Evolutionary conservation across 192 early-diverging fungal species (phyloP).

Genomic region (Backusella macrospora): DNA sequence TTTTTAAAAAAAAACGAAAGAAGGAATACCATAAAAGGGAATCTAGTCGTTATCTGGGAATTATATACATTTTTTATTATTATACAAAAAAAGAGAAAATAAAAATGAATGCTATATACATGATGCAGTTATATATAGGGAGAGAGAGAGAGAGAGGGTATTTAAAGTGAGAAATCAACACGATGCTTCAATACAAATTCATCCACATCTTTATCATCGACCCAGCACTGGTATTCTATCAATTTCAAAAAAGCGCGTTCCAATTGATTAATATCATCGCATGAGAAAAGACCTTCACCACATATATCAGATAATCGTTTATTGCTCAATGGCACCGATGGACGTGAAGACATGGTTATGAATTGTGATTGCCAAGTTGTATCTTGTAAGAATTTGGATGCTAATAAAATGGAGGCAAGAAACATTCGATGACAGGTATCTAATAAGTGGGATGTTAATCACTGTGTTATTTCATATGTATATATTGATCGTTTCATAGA

Average conservation of each 20-base stretch:
- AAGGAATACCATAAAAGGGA: conserved; percentile 4
- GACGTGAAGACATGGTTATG: not conserved
- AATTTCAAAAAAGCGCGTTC: conserved; percentile 37
- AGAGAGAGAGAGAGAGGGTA: not conserved
- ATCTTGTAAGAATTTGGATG: conserved; percentile 32
- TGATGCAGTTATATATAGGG: no score
- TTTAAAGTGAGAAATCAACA: conserved; percentile 23
- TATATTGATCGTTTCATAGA: not conserved
- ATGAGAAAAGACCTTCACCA: conserved; percentile 24
- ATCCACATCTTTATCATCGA: conserved; percentile 31
- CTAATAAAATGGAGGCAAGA: conserved; percentile 28
- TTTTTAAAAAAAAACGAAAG: not conserved
- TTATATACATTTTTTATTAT: not conserved
- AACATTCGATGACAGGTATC: conserved; percentile 37
- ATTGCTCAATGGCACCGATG: conserved; percentile 17
- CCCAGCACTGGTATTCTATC: conserved; percentile 35
- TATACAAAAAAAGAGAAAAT: not conserved
- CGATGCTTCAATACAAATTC: conserved; percentile 35
- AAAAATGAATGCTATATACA: not conserved
- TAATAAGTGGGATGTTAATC: not conserved
- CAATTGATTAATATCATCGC: conserved; percentile 30
- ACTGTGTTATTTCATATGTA: not conserved
- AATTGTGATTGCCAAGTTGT: not conserved
- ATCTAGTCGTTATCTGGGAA: not conserved
- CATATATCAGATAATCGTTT: conserved; percentile 27